A percentile compares a stretch with the other conserved stretches of the same genome.
phyloP scores from a whole-genome alignment of 2,329 filamentous ascomycete species.

The Myriangium duriaei region DNA sequence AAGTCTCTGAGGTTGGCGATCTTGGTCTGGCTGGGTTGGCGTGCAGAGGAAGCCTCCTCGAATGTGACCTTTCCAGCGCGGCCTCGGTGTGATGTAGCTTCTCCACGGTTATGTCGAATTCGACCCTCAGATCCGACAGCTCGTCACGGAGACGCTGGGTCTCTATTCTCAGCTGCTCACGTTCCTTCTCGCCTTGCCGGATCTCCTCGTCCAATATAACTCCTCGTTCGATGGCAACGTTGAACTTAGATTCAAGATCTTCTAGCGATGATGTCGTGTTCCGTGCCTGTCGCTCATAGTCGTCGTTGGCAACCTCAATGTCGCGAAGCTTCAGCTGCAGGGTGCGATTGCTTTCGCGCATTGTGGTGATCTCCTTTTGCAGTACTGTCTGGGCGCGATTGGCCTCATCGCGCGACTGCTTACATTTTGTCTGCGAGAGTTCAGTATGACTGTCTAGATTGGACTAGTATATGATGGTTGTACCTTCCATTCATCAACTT shows the following conservation, averaged over 20 bases:
- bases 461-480: slow-evolving; percentile 24
- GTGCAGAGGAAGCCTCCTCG: slow-evolving; percentile 35
- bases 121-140: slow-evolving; percentile 82
- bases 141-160: slow-evolving; percentile 82
- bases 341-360: slow-evolving; percentile 73
- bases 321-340: slow-evolving; percentile 77
- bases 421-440: slow-evolving; percentile 68
- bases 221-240: slow-evolving; percentile 77
- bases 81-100: slow-evolving; percentile 66
- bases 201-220: slow-evolving; percentile 96
- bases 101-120: slow-evolving; percentile 86
- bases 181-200: slow-evolving; percentile 78
- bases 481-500: slow-evolving; percentile 98
- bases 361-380: slow-evolving; percentile 88
- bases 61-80: slow-evolving; percentile 36
- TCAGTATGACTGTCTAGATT: slow-evolving; percentile 8
- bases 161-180: slow-evolving; percentile 79
- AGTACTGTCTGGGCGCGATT: slow-evolving; percentile 71
- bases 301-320: slow-evolving; percentile 95
- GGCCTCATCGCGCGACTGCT: slow-evolving; percentile 81
- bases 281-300: slow-evolving; percentile 90
- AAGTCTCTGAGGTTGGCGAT: slow-evolving; percentile 60
- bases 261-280: slow-evolving; percentile 93
- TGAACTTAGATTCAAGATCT: slow-evolving; percentile 94
- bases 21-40: slow-evolving; percentile 24